Conservation (phyloP, 495 filamentous ascomycete genomes). For the Cercophora samala region DNA sequence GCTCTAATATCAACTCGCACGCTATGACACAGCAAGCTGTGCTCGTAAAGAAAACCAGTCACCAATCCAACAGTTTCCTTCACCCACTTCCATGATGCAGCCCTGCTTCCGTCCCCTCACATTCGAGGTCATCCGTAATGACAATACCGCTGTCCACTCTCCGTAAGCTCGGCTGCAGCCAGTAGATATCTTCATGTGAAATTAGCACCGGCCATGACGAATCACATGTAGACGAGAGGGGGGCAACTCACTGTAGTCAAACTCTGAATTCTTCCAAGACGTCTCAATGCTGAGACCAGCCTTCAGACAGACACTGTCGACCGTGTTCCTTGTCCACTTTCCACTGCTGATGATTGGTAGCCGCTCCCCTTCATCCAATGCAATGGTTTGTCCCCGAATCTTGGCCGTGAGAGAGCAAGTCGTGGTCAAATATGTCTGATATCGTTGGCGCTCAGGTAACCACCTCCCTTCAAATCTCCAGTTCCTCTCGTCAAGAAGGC, state of each 20-base stretch:
- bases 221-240: neutral
- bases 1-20: neutral
- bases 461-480: conserved; percentile 20
- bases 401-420: neutral
- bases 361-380: conserved; percentile 13
- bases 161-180: conserved; percentile 14
- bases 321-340: conserved; percentile 17
- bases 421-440: conserved; percentile 17
- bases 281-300: conserved; percentile 11
- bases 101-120: neutral
- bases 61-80: neutral
- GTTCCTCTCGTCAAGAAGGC: conserved; percentile 6
- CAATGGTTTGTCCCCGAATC: conserved; percentile 3
- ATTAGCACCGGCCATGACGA: neutral
- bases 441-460: conserved; percentile 12
- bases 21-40: neutral
- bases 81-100: neutral
- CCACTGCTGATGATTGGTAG: conserved; percentile 15
- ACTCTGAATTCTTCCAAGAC: conserved; percentile 11
- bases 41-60: neutral
- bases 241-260: conserved; percentile 16
- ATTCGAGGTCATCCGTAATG: conserved; percentile 1
- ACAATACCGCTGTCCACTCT: conserved; percentile 17
- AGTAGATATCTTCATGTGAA: conserved; percentile 14
- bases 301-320: neutral